A percentile compares a stretch with the other conserved stretches of the same genome.
Evolutionary conservation across 2,329 filamentous ascomycete genomes (phyloP).

Genomic region (Fusarium dimerum): DNA sequence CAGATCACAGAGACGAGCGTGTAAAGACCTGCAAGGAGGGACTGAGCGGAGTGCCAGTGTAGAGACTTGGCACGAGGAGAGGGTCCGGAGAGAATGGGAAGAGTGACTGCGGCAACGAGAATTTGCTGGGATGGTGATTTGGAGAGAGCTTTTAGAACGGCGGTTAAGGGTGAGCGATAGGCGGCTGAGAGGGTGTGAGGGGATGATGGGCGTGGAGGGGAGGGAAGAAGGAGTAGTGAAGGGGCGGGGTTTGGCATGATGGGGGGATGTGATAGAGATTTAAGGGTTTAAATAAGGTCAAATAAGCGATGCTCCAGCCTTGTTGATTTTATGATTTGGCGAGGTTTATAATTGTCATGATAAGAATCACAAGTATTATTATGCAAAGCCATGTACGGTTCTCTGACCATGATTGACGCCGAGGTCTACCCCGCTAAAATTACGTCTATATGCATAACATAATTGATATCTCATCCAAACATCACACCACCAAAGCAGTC

Average conservation of each 20-base stretch:
- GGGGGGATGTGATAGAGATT: not conserved
- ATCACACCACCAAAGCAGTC: not conserved
- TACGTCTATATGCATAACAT: not conserved
- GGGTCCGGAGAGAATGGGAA: conserved; percentile 59
- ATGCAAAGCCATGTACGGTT: not conserved
- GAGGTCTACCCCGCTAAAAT: not conserved
- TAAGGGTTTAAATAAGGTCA: not conserved
- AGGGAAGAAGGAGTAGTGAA: conserved; percentile 61
- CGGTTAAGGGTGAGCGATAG: conserved; percentile 60
- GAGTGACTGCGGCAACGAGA: conserved; percentile 60
- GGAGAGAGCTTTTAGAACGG: conserved; percentile 53
- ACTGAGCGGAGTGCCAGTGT: conserved; percentile 70
- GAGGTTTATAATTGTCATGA: not conserved
- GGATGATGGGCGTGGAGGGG: conserved; percentile 58
- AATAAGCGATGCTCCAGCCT: not conserved
- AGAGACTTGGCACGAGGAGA: conserved; percentile 43
- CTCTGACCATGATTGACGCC: not conserved
- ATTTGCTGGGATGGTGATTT: conserved; percentile 29
- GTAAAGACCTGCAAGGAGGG: conserved; percentile 76
- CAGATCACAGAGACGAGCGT: conserved; percentile 74
- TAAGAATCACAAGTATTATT: not conserved
- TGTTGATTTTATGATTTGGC: not conserved
- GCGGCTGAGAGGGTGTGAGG: conserved; percentile 55
- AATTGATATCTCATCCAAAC: not conserved
- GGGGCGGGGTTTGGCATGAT: conserved; percentile 4